Conservation (phyloP, 352 stramenopile genomes). For the Pythium plurisporium region DNA sequence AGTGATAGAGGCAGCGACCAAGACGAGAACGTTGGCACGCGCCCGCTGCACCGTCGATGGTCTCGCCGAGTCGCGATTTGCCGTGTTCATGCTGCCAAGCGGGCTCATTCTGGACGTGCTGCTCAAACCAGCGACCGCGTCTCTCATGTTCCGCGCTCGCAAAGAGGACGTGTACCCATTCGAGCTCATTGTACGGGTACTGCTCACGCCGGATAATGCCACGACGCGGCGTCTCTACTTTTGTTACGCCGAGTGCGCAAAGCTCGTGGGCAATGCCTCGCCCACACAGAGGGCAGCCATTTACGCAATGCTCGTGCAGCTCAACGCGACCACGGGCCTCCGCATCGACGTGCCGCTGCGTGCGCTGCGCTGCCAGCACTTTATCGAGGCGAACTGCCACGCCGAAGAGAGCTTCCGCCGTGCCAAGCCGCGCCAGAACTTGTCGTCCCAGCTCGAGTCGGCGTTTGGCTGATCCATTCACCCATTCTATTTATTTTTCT, state of each 20-base stretch:
- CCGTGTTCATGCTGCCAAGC: conserved; percentile 66
- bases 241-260: conserved; percentile 63
- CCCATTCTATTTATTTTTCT: conserved; percentile 3
- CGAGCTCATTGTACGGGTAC: conserved; percentile 43
- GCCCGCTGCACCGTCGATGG: conserved; percentile 20
- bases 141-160: conserved; percentile 14
- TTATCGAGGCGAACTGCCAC: conserved; percentile 29
- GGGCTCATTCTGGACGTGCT: conserved; percentile 27
- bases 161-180: conserved; percentile 20
- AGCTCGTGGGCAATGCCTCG: conserved; percentile 42
- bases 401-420: conserved; percentile 15
- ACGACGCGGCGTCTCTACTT: conserved; percentile 26
- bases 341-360: conserved; percentile 55
- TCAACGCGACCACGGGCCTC: conserved; percentile 47
- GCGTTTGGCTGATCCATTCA: conserved; percentile 17
- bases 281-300: conserved; percentile 45
- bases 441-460: conserved; percentile 25
- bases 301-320: conserved; percentile 41
- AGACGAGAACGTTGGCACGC: not conserved
- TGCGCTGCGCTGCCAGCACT: conserved; percentile 60
- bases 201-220: conserved; percentile 29
- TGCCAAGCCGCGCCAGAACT: conserved; percentile 8
- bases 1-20: conserved; percentile 19
- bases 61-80: conserved; percentile 51
- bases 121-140: conserved; percentile 17